Evolutionary conservation across 139 green algal species (phyloP).

Genomic region (Nannochloris sp.): DNA sequence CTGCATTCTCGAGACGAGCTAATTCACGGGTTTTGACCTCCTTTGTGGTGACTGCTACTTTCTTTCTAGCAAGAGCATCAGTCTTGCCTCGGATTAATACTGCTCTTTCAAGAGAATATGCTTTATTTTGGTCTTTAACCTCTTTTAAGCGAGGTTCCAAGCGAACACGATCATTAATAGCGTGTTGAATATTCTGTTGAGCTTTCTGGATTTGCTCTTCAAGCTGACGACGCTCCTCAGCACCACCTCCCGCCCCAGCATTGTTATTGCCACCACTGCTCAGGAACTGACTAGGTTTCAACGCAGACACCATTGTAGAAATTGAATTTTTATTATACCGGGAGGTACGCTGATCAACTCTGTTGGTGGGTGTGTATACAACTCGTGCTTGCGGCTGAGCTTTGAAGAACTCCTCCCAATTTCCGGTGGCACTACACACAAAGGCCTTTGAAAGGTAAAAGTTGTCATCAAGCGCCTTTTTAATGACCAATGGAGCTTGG

Average conservation of each 20-base stretch:
- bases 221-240: slow-evolving; percentile 2
- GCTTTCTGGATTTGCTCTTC: slow-evolving; percentile 1
- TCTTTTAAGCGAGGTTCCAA: too few relatives aligned
- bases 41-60: too few relatives aligned
- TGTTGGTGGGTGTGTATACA: background rate
- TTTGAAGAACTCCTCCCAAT: background rate
- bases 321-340: slow-evolving; percentile 31
- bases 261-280: background rate
- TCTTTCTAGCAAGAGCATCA: too few relatives aligned
- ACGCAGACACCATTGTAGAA: slow-evolving; percentile 6
- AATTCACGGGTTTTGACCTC: background rate
- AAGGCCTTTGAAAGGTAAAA: slow-evolving; percentile 31
- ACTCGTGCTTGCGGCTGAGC: background rate
- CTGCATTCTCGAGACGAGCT: background rate
- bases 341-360: background rate
- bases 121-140: too few relatives aligned
- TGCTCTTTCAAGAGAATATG: too few relatives aligned
- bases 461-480: slow-evolving; percentile 48
- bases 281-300: slow-evolving; percentile 11
- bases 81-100: too few relatives aligned
- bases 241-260: background rate
- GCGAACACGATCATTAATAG: too few relatives aligned
- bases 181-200: too few relatives aligned
- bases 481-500: slow-evolving; percentile 58
- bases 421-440: slow-evolving; percentile 5